Base-by-base conservation (phyloP, 345 rosid genomes). In the Eucalyptus shirleyi region DNA sequence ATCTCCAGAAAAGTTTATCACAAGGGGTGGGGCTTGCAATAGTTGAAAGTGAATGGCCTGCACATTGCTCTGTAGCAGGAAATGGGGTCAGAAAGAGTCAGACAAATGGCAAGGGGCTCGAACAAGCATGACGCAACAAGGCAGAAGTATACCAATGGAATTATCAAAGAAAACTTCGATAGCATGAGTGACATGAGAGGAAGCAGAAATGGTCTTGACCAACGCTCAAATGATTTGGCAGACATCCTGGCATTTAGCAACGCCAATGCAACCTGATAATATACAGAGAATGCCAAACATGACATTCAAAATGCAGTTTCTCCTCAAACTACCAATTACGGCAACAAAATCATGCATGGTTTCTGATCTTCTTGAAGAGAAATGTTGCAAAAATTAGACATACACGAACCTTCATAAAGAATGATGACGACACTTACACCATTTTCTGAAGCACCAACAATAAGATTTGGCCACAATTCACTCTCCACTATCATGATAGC, bases 381-480 rank as follows among this genome's bases (percentile, higher is more conserved):
- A 47, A 44, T 53, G 42, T 50, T 32, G 26, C 83, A 44, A 34
- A 50, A 88, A n/a, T 88, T 28, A 77, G 16, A 12, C 37, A 30
- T 11, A 50, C 50, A 60, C 17, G 67, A 80, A 53, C 89, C 17
- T 86, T 86, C 89, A 44, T 85, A 86, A 15, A 21, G 69, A n/a
- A 15, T 88, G 47, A 77, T 40, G 85, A 77, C 4, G 47, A 1
- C 85, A 95, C 94, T 94, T 93, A 98, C 98, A 86, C 91, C 93
- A 91, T 92, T 92, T 89, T 89, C 91, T 50, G 98, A 92, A 93
- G 99, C 95, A 90, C 86, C 72, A 92, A 98, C 92, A 44, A 97
- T 93, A 80, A 98, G 98, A 91, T 98, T 98, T 56, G 99, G 99
- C 98, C 99, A 98, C 47, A 98, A 92, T 91, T 97, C 99, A 81